Base-by-base conservation (phyloP, 2,329 filamentous ascomycete genomes). In the Cercospora sojina region DNA sequence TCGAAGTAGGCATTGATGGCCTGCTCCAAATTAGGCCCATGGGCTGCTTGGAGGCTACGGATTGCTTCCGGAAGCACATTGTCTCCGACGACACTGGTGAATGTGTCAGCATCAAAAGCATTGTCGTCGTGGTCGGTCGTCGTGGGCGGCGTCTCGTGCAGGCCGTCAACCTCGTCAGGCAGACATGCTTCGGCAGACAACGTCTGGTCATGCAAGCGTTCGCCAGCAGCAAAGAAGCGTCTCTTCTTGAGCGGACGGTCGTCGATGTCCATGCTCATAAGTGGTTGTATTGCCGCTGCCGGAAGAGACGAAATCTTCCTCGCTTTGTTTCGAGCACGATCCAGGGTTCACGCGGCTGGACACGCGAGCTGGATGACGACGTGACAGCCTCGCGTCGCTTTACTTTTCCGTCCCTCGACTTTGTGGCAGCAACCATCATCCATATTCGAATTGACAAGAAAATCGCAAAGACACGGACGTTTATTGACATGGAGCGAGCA, bases 1-100 rank as follows among this genome's bases (percentile, higher is more conserved):
- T 90, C 87, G 41, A 88, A 82, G 72, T 86, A 89, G 66, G 88
- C 81, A 74, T 90, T 88, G 71, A 90, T 85, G 53, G 88, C 87
- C 79, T 82, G 80, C 74, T 89, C 84, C 25, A 88, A 79, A 74
- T 88, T 80, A 67, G 82, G 81, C 43, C 81, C 82, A 59, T 85
- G 83, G 56, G 79, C 80, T 35, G 80, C 74, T 67, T 82, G 82
- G 55, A 89, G 78, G 59, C 77, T 82, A 25, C 79, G 70, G 27
- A 88, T 73, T 0, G 80, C 81, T 16, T 80, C 74, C 5, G 70
- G 55, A 6, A 83, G 74, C 3, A 87, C 77, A 38, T 81, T 73
- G 63, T 84, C 81, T 29, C 87, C 87, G n/a, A 88, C 80, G 18
- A 89, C 83, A n/a, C 81, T 83, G 32, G 81, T 80, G 64, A 90